Conservation (phyloP, 2,329 filamentous ascomycete species). For the Ophiostoma ulmi region DNA sequence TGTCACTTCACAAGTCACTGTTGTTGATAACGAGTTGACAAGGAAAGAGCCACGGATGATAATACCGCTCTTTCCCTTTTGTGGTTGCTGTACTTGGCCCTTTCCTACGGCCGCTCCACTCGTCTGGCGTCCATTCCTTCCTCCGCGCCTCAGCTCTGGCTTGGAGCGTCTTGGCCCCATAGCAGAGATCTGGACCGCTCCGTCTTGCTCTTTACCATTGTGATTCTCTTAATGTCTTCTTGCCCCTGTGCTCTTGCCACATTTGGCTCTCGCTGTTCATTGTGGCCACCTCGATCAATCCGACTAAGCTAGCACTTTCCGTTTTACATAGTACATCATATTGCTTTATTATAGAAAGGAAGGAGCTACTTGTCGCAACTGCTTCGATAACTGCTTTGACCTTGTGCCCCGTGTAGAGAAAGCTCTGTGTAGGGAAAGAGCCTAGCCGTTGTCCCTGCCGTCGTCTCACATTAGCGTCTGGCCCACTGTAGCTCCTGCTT, state of each 20-base stretch:
- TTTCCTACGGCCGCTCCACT: background rate
- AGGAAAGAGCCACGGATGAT: background rate
- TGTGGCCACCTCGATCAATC: background rate
- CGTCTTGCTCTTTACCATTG: slow-evolving; percentile 3
- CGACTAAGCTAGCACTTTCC: background rate
- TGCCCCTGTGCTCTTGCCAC: background rate
- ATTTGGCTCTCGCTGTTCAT: background rate
- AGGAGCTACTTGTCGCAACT: slow-evolving; percentile 2
- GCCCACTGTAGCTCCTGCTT: slow-evolving; percentile 2
- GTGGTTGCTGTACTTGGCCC: background rate
- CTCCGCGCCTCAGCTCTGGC: background rate
- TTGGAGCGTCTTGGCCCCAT: background rate
- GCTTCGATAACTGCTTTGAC: background rate
- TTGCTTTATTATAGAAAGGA: background rate
- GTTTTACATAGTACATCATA: background rate
- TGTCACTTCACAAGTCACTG: background rate
- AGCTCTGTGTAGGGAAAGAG: background rate
- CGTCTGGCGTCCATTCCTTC: background rate
- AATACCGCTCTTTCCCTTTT: slow-evolving; percentile 1
- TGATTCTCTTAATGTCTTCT: background rate
- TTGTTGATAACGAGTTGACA: background rate
- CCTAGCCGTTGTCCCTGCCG: background rate
- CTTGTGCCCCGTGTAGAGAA: background rate
- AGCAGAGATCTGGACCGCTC: slow-evolving; percentile 1
- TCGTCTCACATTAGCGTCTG: background rate